phyloP scores from a whole-genome alignment of 148 eudicot species.

The Polygonum aviculare region DNA sequence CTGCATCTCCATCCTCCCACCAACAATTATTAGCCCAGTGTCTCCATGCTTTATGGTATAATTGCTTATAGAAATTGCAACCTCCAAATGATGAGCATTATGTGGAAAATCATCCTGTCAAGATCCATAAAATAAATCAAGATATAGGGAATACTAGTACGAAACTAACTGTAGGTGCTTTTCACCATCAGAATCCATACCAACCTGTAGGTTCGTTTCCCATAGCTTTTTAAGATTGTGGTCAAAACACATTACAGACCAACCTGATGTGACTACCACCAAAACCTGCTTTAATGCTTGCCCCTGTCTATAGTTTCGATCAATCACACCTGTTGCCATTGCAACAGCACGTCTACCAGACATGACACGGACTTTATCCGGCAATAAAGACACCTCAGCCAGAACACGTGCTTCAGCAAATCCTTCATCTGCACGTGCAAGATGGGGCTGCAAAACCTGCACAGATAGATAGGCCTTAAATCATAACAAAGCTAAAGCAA shows the following conservation, averaged over 20 bases:
- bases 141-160: not conserved
- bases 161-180: not conserved
- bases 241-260: conserved; percentile 97
- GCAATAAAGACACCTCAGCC: conserved; percentile 71
- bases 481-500: not conserved
- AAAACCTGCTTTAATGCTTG: conserved; percentile 79
- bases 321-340: conserved; percentile 87
- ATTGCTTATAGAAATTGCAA: conserved; percentile 79
- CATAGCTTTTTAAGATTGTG: conserved; percentile 93
- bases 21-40: conserved; percentile 78
- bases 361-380: conserved; percentile 83
- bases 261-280: conserved; percentile 93
- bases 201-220: conserved; percentile 85
- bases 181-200: not conserved
- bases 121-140: not conserved
- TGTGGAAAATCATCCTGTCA: conserved; percentile 94
- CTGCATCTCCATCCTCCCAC: conserved; percentile 96
- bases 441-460: conserved; percentile 87
- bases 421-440: conserved; percentile 85
- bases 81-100: conserved; percentile 91
- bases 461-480: not conserved
- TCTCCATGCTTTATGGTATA: conserved; percentile 96
- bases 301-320: conserved; percentile 48
- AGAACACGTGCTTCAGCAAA: conserved; percentile 87
- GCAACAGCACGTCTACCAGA: conserved; percentile 97